These are phyloP conservation scores for Rhododendron griersonianum DNA, from an alignment of 148 eudicot genomes.

Conservation along the genomic window DNA sequence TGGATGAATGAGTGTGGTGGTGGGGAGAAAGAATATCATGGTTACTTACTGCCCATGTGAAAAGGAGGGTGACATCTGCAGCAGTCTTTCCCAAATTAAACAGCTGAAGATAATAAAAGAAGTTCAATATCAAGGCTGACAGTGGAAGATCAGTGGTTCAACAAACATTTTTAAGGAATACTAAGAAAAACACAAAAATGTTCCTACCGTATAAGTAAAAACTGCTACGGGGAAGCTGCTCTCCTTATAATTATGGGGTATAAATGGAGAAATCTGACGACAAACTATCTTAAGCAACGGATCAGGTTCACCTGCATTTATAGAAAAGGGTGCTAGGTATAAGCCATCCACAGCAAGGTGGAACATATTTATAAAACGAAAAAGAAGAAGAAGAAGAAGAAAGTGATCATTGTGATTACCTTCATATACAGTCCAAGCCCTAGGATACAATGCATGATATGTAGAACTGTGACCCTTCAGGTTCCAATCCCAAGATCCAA, in stretches of 20 bases:
- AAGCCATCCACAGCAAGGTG: background rate
- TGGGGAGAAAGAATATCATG: background rate
- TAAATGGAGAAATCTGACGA: constrained; percentile 90
- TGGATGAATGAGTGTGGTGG: background rate
- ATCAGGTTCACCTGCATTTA: constrained; percentile 81
- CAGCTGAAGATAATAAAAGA: constrained; percentile 42
- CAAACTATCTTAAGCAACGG: constrained; percentile 71
- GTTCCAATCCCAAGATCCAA: constrained; percentile 98
- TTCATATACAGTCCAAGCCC: constrained; percentile 96
- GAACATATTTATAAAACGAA: background rate
- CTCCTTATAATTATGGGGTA: constrained; percentile 92
- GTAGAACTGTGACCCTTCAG: constrained; percentile 59
- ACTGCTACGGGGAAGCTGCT: constrained; percentile 86
- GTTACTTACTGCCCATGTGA: constrained; percentile 86
- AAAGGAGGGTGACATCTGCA: constrained; percentile 83
- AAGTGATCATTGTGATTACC: constrained; percentile 33
- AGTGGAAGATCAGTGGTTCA: constrained; percentile 8
- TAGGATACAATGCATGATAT: constrained; percentile 88
- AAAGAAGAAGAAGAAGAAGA: background rate
- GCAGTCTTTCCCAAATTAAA: constrained; percentile 63
- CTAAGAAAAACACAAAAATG: background rate
- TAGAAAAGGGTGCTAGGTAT: background rate
- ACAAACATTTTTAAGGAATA: background rate
- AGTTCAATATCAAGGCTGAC: background rate
- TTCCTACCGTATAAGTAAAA: constrained; percentile 76